Evolutionary conservation across 345 rosid species (phyloP).

Genomic region (Atalantia buxifolia): DNA sequence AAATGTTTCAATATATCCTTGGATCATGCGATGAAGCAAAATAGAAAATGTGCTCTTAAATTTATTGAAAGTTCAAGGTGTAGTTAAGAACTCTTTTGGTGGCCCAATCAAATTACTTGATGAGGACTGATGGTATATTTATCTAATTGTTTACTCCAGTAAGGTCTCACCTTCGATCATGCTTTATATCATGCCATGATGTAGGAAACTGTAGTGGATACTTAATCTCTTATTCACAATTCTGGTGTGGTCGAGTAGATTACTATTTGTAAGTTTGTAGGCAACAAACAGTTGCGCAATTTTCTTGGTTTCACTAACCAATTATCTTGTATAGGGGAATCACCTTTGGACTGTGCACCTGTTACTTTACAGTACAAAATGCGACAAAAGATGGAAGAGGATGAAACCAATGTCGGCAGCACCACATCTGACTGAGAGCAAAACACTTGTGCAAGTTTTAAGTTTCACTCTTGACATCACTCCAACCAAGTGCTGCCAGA

Average conservation of each 20-base stretch:
- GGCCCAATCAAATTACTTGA: not conserved
- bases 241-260: not conserved
- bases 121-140: not conserved
- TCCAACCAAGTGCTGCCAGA: not conserved
- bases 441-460: slow-evolving; percentile 7
- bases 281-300: not conserved
- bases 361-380: slow-evolving; percentile 84
- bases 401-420: slow-evolving; percentile 4
- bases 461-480: slow-evolving; percentile 2
- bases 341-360: slow-evolving; percentile 88
- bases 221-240: not conserved
- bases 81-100: not conserved
- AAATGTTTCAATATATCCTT: not conserved
- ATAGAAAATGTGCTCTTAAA: not conserved
- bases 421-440: slow-evolving; percentile 1
- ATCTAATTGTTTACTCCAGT: not conserved
- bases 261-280: not conserved
- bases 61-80: not conserved
- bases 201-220: not conserved
- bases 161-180: not conserved
- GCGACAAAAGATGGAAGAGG: slow-evolving; percentile 57
- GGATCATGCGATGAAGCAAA: not conserved
- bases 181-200: not conserved
- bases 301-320: not conserved
- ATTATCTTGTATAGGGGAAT: slow-evolving; percentile 55